Base-by-base conservation (phyloP, 805 yeast species). In the Pichia heedii region DNA sequence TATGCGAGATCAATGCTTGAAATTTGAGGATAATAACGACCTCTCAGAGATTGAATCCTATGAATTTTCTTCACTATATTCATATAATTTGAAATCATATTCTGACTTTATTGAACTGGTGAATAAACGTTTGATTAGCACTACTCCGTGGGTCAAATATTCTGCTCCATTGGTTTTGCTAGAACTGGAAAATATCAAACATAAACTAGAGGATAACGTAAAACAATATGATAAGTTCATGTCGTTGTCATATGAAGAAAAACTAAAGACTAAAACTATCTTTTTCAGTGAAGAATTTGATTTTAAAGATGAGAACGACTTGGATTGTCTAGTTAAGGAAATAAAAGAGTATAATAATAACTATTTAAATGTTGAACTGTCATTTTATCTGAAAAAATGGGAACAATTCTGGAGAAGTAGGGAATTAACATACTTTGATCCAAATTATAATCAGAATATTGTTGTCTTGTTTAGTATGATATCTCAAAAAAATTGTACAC, bases 131-230 rank as follows among this genome's bases (percentile, higher is more conserved):
- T 65, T 78, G 4, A 63, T 90, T 22, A 85, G 95, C 3, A 74
- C 86, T 0, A 89, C 97, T 2, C 97, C 98, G 0, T 76, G 88
- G 41, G 89, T 89, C 0, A 68, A 73, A 18, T 84, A 84, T 54
- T 77, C 80, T 0, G 63, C 77, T 4, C 98, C 98, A 15, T 47
- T 42, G 44, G 49, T 48, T 8, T 41, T 56, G 38, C 44, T 13
- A 29, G 58, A 45, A 40, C 52, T 60, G 38, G 56, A 61, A 29
- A 52, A 54, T 0, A 47, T 54, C 9, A 41, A 46, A 8, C 35
- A 39, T 4, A 57, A 53, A 35, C 60, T 62, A 35, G 56, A 57
- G 15, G 50, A 55, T 8, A 48, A 47, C 24, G 30, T 36, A 27
- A 10, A 26, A 30, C 3, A 24, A 6, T 43, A 27, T 20, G 16